Base-by-base conservation (phyloP, 1,284 basidiomycete species). In the Austroboletus novae-zelandiae region DNA sequence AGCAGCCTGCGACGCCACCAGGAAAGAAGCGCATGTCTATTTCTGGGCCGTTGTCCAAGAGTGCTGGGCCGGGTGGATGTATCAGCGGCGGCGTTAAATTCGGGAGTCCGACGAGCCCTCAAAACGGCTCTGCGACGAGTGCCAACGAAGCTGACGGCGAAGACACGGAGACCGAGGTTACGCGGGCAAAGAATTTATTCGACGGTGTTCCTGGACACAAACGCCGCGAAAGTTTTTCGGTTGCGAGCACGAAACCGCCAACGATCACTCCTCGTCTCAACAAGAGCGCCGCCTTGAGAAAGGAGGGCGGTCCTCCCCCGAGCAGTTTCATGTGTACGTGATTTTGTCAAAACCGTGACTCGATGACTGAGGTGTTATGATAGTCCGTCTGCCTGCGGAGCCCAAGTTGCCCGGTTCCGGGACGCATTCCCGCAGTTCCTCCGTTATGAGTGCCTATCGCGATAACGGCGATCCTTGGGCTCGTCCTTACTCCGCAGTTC, bases 171-270 rank as follows among this genome's bases (percentile, higher is more conserved):
- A 71, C 66, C 7, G 68, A 67, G 50, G 51, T 43, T 4, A 53
- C 35, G 18, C 49, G 14, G 37, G 58, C 45, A 43, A 70, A 68
- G 47, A 67, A 66, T 27, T 80, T 75, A 1, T 91, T 89, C 57
- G 85, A 89, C 1, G 88, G 87, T 32, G 83, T 90, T 2, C 89
- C 89, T 2, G 90, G 90, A 1, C 89, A 91, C 62, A 91, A 90
- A 69, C 74, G 89, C 48, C 71, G 86, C 32, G 86, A 89, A 64
- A 79, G 78, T 11, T 82, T 92, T 54, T 62, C 78, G 2, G 89
- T 92, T 20, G 77, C 83, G 14, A 86, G 83, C 53, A 76, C 77
- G 7, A 61, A 53, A 55, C 72, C 81, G 9, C 89, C 90, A 0
- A 74, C 73, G 2, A 74, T 90, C 13, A 71, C 76, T 9, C 89